A percentile compares a stretch with the other conserved stretches of the same genome.
Evolutionary conservation across 768 basidiomycete species (phyloP).

Genomic region (Lentinus tigrinus): DNA sequence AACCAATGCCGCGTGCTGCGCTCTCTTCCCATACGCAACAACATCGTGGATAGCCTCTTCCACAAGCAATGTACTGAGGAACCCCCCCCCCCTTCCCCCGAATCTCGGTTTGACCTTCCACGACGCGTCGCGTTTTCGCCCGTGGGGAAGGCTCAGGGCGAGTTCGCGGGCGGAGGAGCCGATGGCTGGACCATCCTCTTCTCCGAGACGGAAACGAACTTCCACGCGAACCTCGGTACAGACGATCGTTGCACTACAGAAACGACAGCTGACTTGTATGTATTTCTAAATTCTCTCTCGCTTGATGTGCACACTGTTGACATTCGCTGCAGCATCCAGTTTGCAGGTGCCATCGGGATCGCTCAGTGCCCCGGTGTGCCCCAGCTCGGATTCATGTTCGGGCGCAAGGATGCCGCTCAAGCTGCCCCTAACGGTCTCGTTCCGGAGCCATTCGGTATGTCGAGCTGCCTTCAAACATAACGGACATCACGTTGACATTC

Average conservation of each 20-base stretch:
- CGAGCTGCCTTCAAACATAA: not conserved
- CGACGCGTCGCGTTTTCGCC: too few relatives aligned
- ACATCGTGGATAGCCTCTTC: too few relatives aligned
- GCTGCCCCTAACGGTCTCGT: conserved; percentile 18
- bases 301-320: not conserved
- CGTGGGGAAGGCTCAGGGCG: too few relatives aligned
- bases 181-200: conserved; percentile 28
- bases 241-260: conserved; percentile 22
- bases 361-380: conserved; percentile 19
- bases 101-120: too few relatives aligned
- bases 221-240: conserved; percentile 27
- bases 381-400: not conserved
- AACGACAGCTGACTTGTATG: not conserved
- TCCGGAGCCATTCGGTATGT: conserved; percentile 14
- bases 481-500: not conserved
- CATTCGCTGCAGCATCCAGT: conserved; percentile 22
- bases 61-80: too few relatives aligned
- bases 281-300: not conserved
- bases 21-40: too few relatives aligned
- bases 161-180: conserved; percentile 27
- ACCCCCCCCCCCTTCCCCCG: too few relatives aligned
- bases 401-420: conserved; percentile 17
- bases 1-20: too few relatives aligned
- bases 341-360: conserved; percentile 21
- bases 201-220: conserved; percentile 22